A percentile compares a stretch with the other conserved stretches of the same genome.
These are phyloP conservation scores for Leccinum fibrillosum DNA, from an alignment of 768 basidiomycete genomes.

Conservation along the genomic window DNA sequence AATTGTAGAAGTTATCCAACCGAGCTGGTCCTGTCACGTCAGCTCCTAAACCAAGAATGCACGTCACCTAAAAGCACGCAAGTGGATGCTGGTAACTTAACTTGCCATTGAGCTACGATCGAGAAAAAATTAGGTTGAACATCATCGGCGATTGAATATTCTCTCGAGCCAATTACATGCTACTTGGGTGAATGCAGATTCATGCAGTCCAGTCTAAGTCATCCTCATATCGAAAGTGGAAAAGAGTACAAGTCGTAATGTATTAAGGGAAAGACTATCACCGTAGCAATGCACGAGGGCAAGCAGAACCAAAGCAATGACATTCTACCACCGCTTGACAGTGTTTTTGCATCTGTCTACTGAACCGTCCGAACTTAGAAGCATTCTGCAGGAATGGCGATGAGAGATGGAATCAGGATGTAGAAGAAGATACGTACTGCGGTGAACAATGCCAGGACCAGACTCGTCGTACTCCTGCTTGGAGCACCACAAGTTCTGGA, in stretches of 20 bases:
- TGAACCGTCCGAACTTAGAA: slow-evolving; percentile 20
- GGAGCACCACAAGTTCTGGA: slow-evolving; percentile 96
- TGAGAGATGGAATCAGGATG: background rate
- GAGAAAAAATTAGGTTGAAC: background rate
- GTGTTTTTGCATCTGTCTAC: slow-evolving; percentile 21
- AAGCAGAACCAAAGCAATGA: slow-evolving; percentile 13
- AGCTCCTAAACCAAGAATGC: background rate
- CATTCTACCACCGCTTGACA: slow-evolving; percentile 28
- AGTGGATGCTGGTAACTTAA: too few species aligned
- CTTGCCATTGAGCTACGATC: too few species aligned
- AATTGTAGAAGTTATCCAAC: too few species aligned
- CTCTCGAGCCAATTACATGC: background rate
- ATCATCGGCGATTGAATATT: background rate
- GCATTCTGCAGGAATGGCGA: slow-evolving; percentile 16
- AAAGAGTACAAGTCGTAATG: slow-evolving; percentile 20
- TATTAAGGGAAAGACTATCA: slow-evolving; percentile 17
- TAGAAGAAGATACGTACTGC: slow-evolving; percentile 47
- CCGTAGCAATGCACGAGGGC: slow-evolving; percentile 13
- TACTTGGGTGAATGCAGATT: background rate
- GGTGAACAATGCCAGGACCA: slow-evolving; percentile 76
- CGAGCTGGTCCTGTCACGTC: background rate
- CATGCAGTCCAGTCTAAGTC: background rate
- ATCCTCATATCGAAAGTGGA: slow-evolving; percentile 1
- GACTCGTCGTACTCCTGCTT: slow-evolving; percentile 92
- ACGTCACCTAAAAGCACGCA: too few species aligned